A percentile compares a stretch with the other conserved stretches of the same genome.
phyloP scores from a whole-genome alignment of 805 yeast genomes.

The Saccharomyces jurei region DNA sequence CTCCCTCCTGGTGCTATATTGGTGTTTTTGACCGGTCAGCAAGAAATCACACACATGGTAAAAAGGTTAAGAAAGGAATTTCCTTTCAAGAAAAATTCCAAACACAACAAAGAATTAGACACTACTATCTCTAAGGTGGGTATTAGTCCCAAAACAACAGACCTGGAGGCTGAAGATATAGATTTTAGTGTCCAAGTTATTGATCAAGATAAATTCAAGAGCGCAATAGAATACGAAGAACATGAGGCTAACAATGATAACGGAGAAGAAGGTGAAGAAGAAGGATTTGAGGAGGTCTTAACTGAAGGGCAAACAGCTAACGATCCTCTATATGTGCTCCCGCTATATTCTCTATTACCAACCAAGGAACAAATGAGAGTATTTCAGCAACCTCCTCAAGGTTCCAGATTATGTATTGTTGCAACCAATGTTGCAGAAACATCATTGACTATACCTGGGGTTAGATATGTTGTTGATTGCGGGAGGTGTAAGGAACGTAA shows the following conservation, averaged over 20 bases:
- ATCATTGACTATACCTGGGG: conserved; percentile 91
- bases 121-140: conserved; percentile 38
- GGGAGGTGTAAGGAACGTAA: conserved; percentile 89
- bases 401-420: conserved; percentile 80
- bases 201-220: conserved; percentile 30
- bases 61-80: conserved; percentile 59
- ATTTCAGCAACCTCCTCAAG: conserved; percentile 76
- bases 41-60: conserved; percentile 75
- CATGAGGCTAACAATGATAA: conserved; percentile 30
- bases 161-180: conserved; percentile 79
- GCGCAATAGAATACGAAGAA: conserved; percentile 27
- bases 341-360: conserved; percentile 88
- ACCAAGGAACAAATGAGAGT: conserved; percentile 92
- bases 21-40: conserved; percentile 88
- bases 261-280: conserved; percentile 39
- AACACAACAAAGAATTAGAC: conserved; percentile 20
- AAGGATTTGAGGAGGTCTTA: conserved; percentile 58
- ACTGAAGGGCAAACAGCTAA: conserved; percentile 62
- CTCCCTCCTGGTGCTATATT: conserved; percentile 93
- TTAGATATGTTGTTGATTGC: conserved; percentile 88
- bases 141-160: conserved; percentile 52
- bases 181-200: conserved; percentile 52
- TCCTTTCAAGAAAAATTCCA: conserved; percentile 36
- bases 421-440: conserved; percentile 99
- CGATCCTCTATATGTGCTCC: conserved; percentile 84